Evolutionary conservation across 768 basidiomycete genomes (phyloP).

Genomic region (Clavulina sp.): DNA sequence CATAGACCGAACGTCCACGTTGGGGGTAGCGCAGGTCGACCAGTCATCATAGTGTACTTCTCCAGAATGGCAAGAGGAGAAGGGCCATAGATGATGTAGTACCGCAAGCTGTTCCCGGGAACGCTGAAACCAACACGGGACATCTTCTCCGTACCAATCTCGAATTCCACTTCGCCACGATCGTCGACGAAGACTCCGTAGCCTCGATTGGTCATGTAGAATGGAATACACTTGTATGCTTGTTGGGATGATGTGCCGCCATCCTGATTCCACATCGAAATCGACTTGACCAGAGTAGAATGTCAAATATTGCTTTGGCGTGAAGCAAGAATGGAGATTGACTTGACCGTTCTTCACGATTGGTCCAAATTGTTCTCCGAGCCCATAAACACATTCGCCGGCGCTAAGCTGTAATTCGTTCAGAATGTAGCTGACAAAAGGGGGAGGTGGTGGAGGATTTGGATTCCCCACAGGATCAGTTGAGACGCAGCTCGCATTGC

Average conservation of each 20-base stretch:
- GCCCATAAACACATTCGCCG: constrained; percentile 54
- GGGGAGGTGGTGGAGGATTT: constrained; percentile 25
- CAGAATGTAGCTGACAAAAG: constrained; percentile 23
- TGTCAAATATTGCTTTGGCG: neutral
- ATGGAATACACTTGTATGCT: constrained; percentile 27
- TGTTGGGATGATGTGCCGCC: constrained; percentile 37
- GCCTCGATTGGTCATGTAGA: constrained; percentile 49
- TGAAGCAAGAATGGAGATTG: neutral
- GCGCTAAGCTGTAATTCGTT: constrained; percentile 42
- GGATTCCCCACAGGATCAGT: constrained; percentile 44
- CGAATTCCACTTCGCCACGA: constrained; percentile 47
- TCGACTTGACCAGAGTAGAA: constrained; percentile 27
- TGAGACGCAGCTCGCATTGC: constrained; percentile 36
- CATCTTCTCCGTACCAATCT: constrained; percentile 33
- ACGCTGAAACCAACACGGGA: constrained; percentile 46
- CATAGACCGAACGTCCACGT: constrained; percentile 64
- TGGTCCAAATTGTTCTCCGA: constrained; percentile 59
- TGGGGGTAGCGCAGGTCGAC: constrained; percentile 49
- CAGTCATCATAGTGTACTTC: constrained; percentile 41
- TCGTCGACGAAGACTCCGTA: constrained; percentile 68
- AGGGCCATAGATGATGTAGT: constrained; percentile 53
- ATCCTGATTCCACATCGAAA: constrained; percentile 58
- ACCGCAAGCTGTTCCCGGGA: constrained; percentile 44
- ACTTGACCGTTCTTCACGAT: constrained; percentile 50
- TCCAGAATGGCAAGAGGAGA: constrained; percentile 50